Conservation (phyloP, 208 protist genomes). For the Trypanosoma vivax region DNA sequence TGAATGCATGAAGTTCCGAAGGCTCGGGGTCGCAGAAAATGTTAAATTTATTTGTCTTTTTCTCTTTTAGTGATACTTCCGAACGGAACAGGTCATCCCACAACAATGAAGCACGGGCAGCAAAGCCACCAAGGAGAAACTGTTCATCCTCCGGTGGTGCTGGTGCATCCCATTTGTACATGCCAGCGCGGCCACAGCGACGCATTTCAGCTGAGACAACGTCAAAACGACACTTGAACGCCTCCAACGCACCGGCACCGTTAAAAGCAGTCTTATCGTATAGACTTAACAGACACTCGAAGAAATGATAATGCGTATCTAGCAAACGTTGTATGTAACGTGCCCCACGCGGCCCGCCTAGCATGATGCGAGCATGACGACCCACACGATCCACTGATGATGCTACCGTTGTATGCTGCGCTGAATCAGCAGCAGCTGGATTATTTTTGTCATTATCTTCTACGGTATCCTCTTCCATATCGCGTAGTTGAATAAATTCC, state of each 20-base stretch:
- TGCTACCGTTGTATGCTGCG: not conserved
- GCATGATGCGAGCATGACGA: constrained; percentile 65
- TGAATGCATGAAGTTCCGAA: constrained; percentile 68
- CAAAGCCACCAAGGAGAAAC: constrained; percentile 72
- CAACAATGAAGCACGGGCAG: constrained; percentile 47
- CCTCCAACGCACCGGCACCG: constrained; percentile 17
- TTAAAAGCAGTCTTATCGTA: constrained; percentile 17
- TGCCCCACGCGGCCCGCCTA: constrained; percentile 58
- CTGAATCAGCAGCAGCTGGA: constrained; percentile 22
- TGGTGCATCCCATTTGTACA: not conserved
- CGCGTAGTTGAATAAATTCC: constrained; percentile 65
- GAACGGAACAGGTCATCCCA: constrained; percentile 20
- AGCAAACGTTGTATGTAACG: constrained; percentile 60
- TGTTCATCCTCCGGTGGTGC: constrained; percentile 37
- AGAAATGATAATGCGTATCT: constrained; percentile 66
- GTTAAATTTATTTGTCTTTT: constrained; percentile 65
- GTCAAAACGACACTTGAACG: constrained; percentile 69
- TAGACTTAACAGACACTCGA: constrained; percentile 40
- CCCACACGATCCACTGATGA: constrained; percentile 28
- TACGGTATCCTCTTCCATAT: constrained; percentile 27
- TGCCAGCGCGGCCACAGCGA: constrained; percentile 13
- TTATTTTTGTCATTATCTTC: constrained; percentile 17
- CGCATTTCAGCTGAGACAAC: constrained; percentile 49
- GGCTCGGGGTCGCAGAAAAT: constrained; percentile 87
- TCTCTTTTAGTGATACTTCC: constrained; percentile 33